Evolutionary conservation across 352 stramenopile species (phyloP).

Genomic region (Chrysophaeum taylorii): DNA sequence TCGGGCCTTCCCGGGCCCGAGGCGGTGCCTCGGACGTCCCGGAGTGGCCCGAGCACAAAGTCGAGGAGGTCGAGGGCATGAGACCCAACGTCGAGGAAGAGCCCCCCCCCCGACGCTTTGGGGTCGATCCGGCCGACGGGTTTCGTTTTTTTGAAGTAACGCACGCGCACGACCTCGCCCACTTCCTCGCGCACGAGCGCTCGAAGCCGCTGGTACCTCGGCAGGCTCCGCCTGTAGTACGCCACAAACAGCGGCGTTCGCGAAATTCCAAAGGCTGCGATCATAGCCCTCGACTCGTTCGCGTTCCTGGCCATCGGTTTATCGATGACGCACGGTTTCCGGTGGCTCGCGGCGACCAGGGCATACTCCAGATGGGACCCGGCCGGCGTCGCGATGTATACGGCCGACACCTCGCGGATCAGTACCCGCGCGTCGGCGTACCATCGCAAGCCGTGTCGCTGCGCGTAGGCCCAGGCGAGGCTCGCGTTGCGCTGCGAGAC

Average conservation of each 20-base stretch:
- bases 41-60: slow-evolving; percentile 30
- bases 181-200: slow-evolving; percentile 27
- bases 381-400: slow-evolving; percentile 47
- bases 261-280: slow-evolving; percentile 27
- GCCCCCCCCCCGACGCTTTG: slow-evolving; percentile 36
- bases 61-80: slow-evolving; percentile 50
- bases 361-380: slow-evolving; percentile 41
- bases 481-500: too few species aligned
- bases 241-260: slow-evolving; percentile 37
- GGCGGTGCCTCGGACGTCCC: not conserved
- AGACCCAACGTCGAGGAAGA: slow-evolving; percentile 53
- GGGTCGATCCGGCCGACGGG: slow-evolving; percentile 41
- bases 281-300: slow-evolving; percentile 37
- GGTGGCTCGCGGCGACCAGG: slow-evolving; percentile 19
- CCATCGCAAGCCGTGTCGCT: too few species aligned
- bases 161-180: slow-evolving; percentile 23
- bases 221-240: slow-evolving; percentile 45
- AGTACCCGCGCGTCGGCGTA: slow-evolving; percentile 43
- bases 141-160: slow-evolving; percentile 17
- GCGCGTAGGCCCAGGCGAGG: too few species aligned
- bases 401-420: slow-evolving; percentile 38
- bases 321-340: slow-evolving; percentile 44
- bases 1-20: not conserved
- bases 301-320: slow-evolving; percentile 47
- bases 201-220: slow-evolving; percentile 34